Conservation (phyloP, 2,329 filamentous ascomycete genomes). For the Achaetomium macrosporum region DNA sequence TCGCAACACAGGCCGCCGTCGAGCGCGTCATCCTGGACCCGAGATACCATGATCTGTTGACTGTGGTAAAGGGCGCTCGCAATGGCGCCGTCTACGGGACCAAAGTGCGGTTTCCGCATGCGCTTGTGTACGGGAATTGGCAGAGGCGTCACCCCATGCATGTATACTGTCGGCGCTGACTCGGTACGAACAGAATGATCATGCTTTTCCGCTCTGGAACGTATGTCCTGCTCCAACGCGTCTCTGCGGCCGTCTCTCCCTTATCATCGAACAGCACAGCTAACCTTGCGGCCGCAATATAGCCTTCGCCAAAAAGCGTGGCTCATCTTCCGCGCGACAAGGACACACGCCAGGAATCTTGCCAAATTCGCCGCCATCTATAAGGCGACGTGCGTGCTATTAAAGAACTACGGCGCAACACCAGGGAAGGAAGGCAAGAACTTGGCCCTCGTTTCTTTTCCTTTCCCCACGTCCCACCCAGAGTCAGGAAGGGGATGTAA, state of each 20-base stretch:
- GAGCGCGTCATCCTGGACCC: conserved; percentile 78
- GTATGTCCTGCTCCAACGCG: conserved; percentile 41
- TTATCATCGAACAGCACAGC: neutral
- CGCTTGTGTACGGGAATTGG: conserved; percentile 59
- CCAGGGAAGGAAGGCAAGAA: conserved; percentile 53
- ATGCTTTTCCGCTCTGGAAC: conserved; percentile 91
- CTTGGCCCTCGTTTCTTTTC: neutral
- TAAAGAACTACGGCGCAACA: conserved; percentile 57
- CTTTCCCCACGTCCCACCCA: neutral
- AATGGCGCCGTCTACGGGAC: conserved; percentile 96
- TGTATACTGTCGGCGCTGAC: neutral
- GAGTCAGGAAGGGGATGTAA: neutral
- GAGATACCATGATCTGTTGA: conserved; percentile 75
- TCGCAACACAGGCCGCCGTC: conserved; percentile 51
- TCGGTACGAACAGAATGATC: conserved; percentile 65
- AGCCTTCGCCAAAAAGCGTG: conserved; percentile 67
- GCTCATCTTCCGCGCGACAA: conserved; percentile 79
- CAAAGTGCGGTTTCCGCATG: conserved; percentile 97
- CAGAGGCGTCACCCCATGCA: no score
- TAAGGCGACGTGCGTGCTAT: conserved; percentile 71
- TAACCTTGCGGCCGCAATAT: neutral
- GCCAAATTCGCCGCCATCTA: conserved; percentile 88
- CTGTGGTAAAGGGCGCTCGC: conserved; percentile 84
- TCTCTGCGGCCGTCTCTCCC: conserved; percentile 6
- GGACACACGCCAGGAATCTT: conserved; percentile 85